Percentiles rank a stretch among this genome's conserved stretches.
Conservation (phyloP, 805 yeast genomes). For the Candida boleticola region DNA sequence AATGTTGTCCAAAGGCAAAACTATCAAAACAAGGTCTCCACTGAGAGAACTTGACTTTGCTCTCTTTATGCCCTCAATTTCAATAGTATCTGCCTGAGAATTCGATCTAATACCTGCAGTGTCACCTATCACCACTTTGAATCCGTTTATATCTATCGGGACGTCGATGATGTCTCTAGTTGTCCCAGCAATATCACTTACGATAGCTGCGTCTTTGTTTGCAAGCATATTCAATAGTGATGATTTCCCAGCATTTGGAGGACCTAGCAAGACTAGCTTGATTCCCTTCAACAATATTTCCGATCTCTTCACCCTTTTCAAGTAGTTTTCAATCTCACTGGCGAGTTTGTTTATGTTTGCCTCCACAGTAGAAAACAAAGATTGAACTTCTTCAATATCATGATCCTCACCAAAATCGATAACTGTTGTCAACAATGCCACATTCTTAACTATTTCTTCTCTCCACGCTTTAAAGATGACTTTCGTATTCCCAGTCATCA, state of each 20-base stretch:
- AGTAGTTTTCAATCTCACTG: slow-evolving; percentile 43
- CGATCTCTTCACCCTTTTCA: slow-evolving; percentile 50
- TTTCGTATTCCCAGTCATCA: slow-evolving; percentile 70
- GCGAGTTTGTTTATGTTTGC: slow-evolving; percentile 40
- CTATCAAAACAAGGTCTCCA: slow-evolving; percentile 69
- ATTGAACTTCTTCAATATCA: slow-evolving; percentile 64
- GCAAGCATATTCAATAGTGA: slow-evolving; percentile 77
- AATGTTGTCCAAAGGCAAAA: slow-evolving; percentile 50
- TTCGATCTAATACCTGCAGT: slow-evolving; percentile 83
- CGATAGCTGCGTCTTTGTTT: slow-evolving; percentile 82
- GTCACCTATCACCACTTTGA: slow-evolving; percentile 80
- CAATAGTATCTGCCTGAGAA: slow-evolving; percentile 47
- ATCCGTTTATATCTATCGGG: slow-evolving; percentile 79
- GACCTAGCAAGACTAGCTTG: slow-evolving; percentile 72
- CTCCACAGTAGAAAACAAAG: slow-evolving; percentile 51
- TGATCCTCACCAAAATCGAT: slow-evolving; percentile 96
- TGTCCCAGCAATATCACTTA: slow-evolving; percentile 89
- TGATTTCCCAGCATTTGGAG: slow-evolving; percentile 96
- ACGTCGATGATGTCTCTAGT: slow-evolving; percentile 87
- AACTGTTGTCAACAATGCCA: slow-evolving; percentile 79
- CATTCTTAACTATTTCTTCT: slow-evolving; percentile 53
- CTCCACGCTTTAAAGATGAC: slow-evolving; percentile 65
- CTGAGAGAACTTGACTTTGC: slow-evolving; percentile 59
- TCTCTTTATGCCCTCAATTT: slow-evolving; percentile 75
- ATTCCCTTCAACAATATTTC: slow-evolving; percentile 73